A percentile compares a stretch with the other conserved stretches of the same genome.
Evolutionary conservation across 2,329 filamentous ascomycete genomes (phyloP).

Genomic region (Penicillium sp.): DNA sequence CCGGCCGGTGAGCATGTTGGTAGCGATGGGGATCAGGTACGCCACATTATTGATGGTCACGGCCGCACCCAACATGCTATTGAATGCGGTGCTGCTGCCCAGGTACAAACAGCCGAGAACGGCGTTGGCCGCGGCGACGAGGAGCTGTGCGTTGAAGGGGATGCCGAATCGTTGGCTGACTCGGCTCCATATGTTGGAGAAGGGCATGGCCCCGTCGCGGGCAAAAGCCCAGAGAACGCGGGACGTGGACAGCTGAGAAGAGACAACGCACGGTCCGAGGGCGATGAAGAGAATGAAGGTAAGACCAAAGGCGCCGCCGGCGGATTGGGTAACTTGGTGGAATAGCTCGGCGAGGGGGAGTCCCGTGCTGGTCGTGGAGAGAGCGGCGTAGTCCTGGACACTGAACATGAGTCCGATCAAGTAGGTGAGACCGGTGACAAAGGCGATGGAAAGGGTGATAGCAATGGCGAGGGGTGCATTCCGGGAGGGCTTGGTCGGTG

Average conservation of each 20-base stretch:
- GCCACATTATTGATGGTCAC: conserved; percentile 43
- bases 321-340: conserved; percentile 48
- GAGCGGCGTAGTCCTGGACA: conserved; percentile 43
- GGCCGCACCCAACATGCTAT: conserved; percentile 40
- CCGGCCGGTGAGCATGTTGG: conserved; percentile 43
- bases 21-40: conserved; percentile 43
- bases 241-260: conserved; percentile 22
- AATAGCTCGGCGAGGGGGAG: conserved; percentile 65
- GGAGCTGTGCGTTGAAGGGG: conserved; percentile 53
- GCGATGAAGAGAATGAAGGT: conserved; percentile 39
- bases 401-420: conserved; percentile 49
- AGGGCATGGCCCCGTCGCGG: conserved; percentile 44
- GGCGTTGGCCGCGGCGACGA: conserved; percentile 46
- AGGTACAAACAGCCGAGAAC: conserved; percentile 60
- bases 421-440: conserved; percentile 47
- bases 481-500: neutral
- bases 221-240: conserved; percentile 54
- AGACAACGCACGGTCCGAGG: conserved; percentile 29
- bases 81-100: conserved; percentile 61
- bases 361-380: conserved; percentile 34
- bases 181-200: conserved; percentile 29
- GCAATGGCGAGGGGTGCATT: conserved; percentile 14
- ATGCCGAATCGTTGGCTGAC: conserved; percentile 40
- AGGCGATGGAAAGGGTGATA: conserved; percentile 47
- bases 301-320: conserved; percentile 47